Percentiles rank a stretch among this genome's conserved stretches.
Conservation (phyloP, 257 asterid species). For the Penstemon davidsonii region DNA sequence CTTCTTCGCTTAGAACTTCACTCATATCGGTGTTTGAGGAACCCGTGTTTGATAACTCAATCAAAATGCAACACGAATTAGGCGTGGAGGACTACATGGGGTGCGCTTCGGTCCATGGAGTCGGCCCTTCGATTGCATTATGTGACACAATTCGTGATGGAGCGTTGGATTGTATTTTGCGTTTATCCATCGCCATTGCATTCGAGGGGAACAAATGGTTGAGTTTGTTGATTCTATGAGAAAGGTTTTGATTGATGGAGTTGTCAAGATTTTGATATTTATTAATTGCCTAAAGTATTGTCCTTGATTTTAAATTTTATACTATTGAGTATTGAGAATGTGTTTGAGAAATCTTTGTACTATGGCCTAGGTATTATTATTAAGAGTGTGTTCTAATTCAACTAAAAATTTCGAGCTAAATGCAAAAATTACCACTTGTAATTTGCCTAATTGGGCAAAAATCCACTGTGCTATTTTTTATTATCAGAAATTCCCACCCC, state of each 20-base stretch:
- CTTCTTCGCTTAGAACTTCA: constrained; percentile 56
- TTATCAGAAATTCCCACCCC: no score
- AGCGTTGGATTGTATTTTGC: constrained; percentile 56
- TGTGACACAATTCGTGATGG: constrained; percentile 69
- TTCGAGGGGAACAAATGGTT: constrained; percentile 60
- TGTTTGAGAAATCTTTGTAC: no score
- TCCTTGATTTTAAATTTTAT: no score
- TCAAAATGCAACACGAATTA: constrained; percentile 28
- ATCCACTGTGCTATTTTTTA: no score
- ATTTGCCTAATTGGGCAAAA: no score
- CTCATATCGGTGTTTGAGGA: constrained; percentile 69
- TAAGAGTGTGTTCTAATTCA: no score
- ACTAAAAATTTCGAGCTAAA: no score
- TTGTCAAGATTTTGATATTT: constrained; percentile 10
- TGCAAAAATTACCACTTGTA: no score
- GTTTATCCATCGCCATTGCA: constrained; percentile 76
- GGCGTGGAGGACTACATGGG: constrained; percentile 67
- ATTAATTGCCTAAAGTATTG: neutral
- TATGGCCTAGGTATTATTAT: no score
- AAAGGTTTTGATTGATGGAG: constrained; percentile 41
- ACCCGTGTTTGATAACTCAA: constrained; percentile 51
- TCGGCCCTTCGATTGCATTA: constrained; percentile 70
- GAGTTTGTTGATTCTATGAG: constrained; percentile 47
- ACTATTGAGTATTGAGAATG: no score
- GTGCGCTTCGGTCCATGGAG: constrained; percentile 66